A percentile compares a stretch with the other conserved stretches of the same genome.
These are phyloP conservation scores for Athelia psychrophila DNA, from an alignment of 1,284 basidiomycete genomes.

Conservation along the genomic window DNA sequence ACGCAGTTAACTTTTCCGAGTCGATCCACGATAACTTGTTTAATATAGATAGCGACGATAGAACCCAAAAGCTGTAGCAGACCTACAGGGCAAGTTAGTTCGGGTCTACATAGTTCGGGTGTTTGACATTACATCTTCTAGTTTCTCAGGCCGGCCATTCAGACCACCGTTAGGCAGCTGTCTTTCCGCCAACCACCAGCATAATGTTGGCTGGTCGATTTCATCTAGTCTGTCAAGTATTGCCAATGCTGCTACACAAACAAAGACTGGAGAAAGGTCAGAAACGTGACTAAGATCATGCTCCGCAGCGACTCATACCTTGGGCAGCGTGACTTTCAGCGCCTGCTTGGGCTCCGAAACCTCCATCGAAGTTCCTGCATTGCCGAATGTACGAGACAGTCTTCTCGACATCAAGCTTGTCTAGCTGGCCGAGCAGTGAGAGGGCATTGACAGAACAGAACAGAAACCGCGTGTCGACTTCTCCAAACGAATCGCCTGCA, in stretches of 20 bases:
- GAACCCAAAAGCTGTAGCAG: slow-evolving; percentile 98
- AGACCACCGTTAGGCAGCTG: slow-evolving; percentile 93
- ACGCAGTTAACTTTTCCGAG: slow-evolving; percentile 71
- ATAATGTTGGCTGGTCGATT: slow-evolving; percentile 74
- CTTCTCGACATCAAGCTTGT: slow-evolving; percentile 58
- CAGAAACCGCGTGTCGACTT: slow-evolving; percentile 89
- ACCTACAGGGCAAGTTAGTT: slow-evolving; percentile 50
- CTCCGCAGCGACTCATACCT: slow-evolving; percentile 51
- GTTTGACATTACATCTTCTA: slow-evolving; percentile 81
- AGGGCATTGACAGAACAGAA: slow-evolving; percentile 86
- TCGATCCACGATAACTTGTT: slow-evolving; percentile 90
- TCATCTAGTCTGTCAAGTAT: slow-evolving; percentile 82
- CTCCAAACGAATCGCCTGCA: slow-evolving; percentile 87
- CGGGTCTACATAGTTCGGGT: background rate
- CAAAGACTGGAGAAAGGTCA: slow-evolving; percentile 63
- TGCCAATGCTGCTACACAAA: slow-evolving; percentile 84
- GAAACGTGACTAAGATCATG: slow-evolving; percentile 2
- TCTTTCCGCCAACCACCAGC: slow-evolving; percentile 92
- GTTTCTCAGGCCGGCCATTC: slow-evolving; percentile 95
- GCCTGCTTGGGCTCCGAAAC: slow-evolving; percentile 82
- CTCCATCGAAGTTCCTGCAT: slow-evolving; percentile 95
- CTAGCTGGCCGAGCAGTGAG: slow-evolving; percentile 75
- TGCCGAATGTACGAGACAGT: slow-evolving; percentile 73
- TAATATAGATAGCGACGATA: slow-evolving; percentile 86
- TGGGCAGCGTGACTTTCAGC: slow-evolving; percentile 93